A percentile compares a stretch with the other conserved stretches of the same genome.
phyloP scores from a whole-genome alignment of 2,329 filamentous ascomycete species.

The Pyrenochaeta sp. region DNA sequence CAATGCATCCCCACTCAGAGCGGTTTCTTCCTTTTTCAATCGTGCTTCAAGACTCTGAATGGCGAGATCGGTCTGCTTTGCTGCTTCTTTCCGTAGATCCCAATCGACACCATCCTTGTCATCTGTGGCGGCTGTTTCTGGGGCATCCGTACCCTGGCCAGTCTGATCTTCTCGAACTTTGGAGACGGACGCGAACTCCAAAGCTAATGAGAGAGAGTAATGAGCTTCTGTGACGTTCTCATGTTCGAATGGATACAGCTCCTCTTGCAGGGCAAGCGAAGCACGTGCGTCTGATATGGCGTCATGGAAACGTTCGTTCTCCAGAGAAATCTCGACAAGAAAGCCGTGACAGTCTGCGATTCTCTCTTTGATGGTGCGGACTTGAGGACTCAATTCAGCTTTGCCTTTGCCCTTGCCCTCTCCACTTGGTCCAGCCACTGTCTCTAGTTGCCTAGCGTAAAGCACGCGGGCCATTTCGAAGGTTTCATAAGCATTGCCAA shows the following conservation, averaged over 20 bases:
- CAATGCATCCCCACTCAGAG: conserved; percentile 57
- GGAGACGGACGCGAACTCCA: conserved; percentile 89
- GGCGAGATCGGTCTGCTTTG: conserved; percentile 73
- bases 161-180: conserved; percentile 61
- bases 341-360: conserved; percentile 93
- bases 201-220: conserved; percentile 92
- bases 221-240: conserved; percentile 92
- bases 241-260: conserved; percentile 80
- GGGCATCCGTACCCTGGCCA: conserved; percentile 44
- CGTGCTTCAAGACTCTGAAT: conserved; percentile 76
- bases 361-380: conserved; percentile 69
- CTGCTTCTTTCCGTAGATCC: conserved; percentile 73
- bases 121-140: conserved; percentile 43
- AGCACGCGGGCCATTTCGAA: conserved; percentile 69
- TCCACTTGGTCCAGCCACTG: conserved; percentile 40
- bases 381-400: conserved; percentile 46
- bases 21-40: conserved; percentile 72
- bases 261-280: conserved; percentile 78
- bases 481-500: conserved; percentile 69
- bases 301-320: conserved; percentile 89
- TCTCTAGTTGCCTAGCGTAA: conserved; percentile 63
- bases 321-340: conserved; percentile 93
- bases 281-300: conserved; percentile 85
- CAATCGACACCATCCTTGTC: conserved; percentile 68
- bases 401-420: conserved; percentile 57